Evolutionary conservation across 164 flowering plant genomes (phyloP), one percentile per base, ranked within the genome.

Genomic region (Magnolia sinica): DNA sequence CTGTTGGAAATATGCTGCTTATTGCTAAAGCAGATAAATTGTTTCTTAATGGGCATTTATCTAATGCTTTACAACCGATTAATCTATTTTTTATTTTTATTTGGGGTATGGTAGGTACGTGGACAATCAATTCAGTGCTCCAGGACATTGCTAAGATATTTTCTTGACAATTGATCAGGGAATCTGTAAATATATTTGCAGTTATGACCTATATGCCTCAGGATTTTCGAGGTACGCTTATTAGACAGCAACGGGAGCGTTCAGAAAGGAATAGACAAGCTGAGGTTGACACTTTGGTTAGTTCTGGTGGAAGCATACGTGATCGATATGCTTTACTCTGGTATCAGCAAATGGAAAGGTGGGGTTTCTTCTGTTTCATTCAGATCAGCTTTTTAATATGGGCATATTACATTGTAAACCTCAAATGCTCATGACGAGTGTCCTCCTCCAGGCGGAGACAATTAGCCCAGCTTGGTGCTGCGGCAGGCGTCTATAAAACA

Each of bases 191-290:
- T 82, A 71, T 83, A 63, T 78, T 78, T 85, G 83, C 91, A 96
- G 99, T 96, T 83, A 92, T 96, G 98, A 94, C 98, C 70, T 96
- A 96, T 84, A 86, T 96, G 97, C 99, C 99, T 77, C 99, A 92
- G 90, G 99, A 96, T 83, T 96, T 96, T 82, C 89, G 99, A 31
- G 99, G 99, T 77, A 84, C 89, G 4, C 79, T 96, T 55, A 96
- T 96, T 45, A 90, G 92, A 81, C 96, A 91, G 80, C 99, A 96
- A 82, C 87, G 87, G 78, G 99, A 96, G 79, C 93, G 99, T 20
- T 96, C 99, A 7, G 99, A 96, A 87, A 91, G 91, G 82, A 91
- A 87, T 78, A 96, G 89, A 86, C 95, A 91, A 80, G 97, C 91
- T 67, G 96, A 86, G 84, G 80, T 96, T 84, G 96, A 96, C 78